Percentiles rank a stretch among this genome's conserved stretches.
Conservation (phyloP, 2,329 filamentous ascomycete species). For the Fusarium pininemorale region DNA sequence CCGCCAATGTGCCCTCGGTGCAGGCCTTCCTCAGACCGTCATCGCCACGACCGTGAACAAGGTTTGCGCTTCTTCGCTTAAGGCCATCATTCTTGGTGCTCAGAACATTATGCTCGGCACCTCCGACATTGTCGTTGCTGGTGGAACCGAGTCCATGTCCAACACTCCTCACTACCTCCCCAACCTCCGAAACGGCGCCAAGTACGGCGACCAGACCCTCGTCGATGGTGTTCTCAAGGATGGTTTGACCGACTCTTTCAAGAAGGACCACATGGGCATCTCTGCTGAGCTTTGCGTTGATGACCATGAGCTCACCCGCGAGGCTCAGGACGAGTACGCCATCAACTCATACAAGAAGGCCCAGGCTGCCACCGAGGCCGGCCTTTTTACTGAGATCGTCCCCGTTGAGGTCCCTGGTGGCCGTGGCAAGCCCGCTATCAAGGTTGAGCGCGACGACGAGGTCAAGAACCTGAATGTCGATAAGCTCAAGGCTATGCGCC, state of each 20-base stretch:
- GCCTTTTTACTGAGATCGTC: conserved; percentile 88
- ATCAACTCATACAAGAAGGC: conserved; percentile 96
- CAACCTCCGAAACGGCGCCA: conserved; percentile 84
- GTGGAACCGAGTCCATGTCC: conserved; percentile 98
- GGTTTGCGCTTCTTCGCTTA: conserved; percentile 94
- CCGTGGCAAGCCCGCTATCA: conserved; percentile 86
- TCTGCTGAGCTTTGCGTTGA: conserved; percentile 89
- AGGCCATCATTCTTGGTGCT: conserved; percentile 92
- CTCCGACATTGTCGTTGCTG: conserved; percentile 90
- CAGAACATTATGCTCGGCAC: conserved; percentile 98
- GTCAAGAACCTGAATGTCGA: conserved; percentile 91
- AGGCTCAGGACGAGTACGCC: conserved; percentile 94
- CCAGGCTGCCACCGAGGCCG: conserved; percentile 82
- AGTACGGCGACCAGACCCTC: conserved; percentile 91
- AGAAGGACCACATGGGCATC: conserved; percentile 96
- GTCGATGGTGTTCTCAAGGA: conserved; percentile 95
- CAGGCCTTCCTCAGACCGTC: conserved; percentile 81
- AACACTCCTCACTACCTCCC: conserved; percentile 97
- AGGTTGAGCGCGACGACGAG: conserved; percentile 89
- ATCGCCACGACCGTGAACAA: conserved; percentile 97
- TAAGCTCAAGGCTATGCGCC: conserved; percentile 86
- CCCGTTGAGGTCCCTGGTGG: conserved; percentile 88
- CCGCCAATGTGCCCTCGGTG: conserved; percentile 89
- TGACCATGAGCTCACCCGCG: conserved; percentile 82
- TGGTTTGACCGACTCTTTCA: conserved; percentile 92